These are phyloP conservation scores for Zygoascus meyerae DNA, from an alignment of 1,139 yeast species.

Conservation along the genomic window DNA sequence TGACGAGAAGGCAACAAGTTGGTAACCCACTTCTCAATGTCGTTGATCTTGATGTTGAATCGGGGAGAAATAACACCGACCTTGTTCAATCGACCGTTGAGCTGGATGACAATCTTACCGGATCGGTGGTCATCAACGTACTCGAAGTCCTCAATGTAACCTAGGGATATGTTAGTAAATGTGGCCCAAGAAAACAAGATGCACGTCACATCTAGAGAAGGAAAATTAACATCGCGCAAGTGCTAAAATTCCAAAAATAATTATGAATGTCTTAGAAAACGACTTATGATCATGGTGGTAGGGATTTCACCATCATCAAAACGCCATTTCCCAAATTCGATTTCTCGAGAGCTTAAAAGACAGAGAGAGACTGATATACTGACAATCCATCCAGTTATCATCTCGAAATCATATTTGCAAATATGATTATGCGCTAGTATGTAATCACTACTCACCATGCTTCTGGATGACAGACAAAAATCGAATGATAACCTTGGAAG, in stretches of 20 bases:
- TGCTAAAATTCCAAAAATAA: not conserved
- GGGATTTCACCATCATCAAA: constrained; percentile 57
- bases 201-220: not conserved
- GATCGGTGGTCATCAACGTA: constrained; percentile 99
- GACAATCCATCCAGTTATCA: constrained; percentile 98
- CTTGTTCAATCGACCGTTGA: constrained; percentile 97
- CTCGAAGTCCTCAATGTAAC: constrained; percentile 99
- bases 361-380: constrained; percentile 83
- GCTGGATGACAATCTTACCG: constrained; percentile 93
- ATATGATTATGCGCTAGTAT: constrained; percentile 5
- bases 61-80: constrained; percentile 98
- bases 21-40: constrained; percentile 96
- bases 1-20: constrained; percentile 98
- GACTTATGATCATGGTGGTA: constrained; percentile 50
- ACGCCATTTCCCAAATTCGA: constrained; percentile 46
- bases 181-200: not conserved
- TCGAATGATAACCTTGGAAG: constrained; percentile 96
- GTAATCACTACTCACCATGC: constrained; percentile 56
- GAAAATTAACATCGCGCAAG: not conserved
- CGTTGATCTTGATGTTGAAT: constrained; percentile 89
- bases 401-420: constrained; percentile 27
- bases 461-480: constrained; percentile 96
- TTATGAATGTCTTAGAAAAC: constrained; percentile 61
- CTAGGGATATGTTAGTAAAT: constrained; percentile 36
- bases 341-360: constrained; percentile 97